A percentile compares a stretch with the other conserved stretches of the same genome.
Evolutionary conservation across 1,284 basidiomycete genomes (phyloP).

Genomic region (Microbotryum intermedium): DNA sequence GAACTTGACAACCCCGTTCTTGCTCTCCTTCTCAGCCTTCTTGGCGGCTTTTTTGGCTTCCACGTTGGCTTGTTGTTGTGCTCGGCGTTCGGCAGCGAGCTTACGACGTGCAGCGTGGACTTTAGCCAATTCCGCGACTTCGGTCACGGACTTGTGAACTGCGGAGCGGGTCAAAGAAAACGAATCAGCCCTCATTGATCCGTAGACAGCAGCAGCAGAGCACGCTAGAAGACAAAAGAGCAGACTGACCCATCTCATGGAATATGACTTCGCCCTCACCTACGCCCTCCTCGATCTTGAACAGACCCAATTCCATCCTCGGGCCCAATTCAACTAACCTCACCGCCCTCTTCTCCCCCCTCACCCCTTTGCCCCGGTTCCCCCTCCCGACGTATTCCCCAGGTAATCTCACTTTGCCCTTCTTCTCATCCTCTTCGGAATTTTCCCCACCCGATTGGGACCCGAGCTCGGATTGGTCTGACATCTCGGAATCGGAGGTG

Average conservation of each 20-base stretch:
- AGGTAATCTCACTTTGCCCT: conserved; percentile 59
- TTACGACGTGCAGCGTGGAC: conserved; percentile 67
- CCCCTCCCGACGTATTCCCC: conserved; percentile 91
- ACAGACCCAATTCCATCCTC: conserved; percentile 79
- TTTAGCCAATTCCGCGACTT: conserved; percentile 56
- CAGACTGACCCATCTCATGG: conserved; percentile 51
- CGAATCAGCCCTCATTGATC: too few species aligned
- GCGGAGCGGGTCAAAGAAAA: not conserved
- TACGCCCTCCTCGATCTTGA: conserved; percentile 79
- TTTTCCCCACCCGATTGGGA: conserved; percentile 48
- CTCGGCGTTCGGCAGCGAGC: conserved; percentile 62
- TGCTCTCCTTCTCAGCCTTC: conserved; percentile 32
- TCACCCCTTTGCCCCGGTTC: conserved; percentile 52
- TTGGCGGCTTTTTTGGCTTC: conserved; percentile 59
- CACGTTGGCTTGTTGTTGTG: conserved; percentile 82
- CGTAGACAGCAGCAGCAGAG: not conserved
- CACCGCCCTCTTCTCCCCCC: conserved; percentile 82
- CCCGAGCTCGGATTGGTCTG: conserved; percentile 18
- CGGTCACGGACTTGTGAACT: conserved; percentile 40
- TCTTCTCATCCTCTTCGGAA: conserved; percentile 56
- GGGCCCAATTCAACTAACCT: conserved; percentile 90
- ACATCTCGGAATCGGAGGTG: conserved; percentile 61
- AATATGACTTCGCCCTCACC: conserved; percentile 58
- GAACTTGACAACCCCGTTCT: conserved; percentile 34
- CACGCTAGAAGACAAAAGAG: not conserved